These are phyloP conservation scores for Dysphania ambrosioides DNA, from an alignment of 148 eudicot genomes.

Conservation along the genomic window DNA sequence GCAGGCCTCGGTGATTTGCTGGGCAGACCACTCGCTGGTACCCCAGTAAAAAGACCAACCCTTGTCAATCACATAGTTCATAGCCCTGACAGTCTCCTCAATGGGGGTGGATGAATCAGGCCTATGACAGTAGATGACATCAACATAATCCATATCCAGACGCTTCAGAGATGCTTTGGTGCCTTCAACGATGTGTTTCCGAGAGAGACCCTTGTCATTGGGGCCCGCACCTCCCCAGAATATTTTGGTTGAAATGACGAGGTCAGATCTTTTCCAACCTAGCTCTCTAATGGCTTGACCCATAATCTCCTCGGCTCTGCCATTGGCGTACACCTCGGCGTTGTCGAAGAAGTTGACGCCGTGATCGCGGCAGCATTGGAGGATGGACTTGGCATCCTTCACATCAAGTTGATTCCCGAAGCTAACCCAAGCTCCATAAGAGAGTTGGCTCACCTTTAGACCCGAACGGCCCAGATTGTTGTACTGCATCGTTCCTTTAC, in stretches of 20 bases:
- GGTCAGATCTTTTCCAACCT: constrained; percentile 88
- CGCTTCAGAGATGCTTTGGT: constrained; percentile 70
- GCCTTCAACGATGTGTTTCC: constrained; percentile 85
- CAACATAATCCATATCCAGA: constrained; percentile 85
- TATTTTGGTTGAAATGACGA: constrained; percentile 87
- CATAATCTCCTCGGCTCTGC: constrained; percentile 97
- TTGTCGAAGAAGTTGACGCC: constrained; percentile 98
- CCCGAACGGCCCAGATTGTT: constrained; percentile 84
- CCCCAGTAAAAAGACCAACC: constrained; percentile 99
- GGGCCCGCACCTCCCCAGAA: constrained; percentile 98
- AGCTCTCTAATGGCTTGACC: constrained; percentile 88
- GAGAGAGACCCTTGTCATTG: constrained; percentile 76
- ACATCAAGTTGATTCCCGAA: constrained; percentile 96
- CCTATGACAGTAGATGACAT: constrained; percentile 76
- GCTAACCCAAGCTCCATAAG: constrained; percentile 93
- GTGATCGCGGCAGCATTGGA: constrained; percentile 73
- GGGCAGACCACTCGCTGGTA: constrained; percentile 98
- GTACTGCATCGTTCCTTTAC: constrained; percentile 84
- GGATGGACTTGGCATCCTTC: constrained; percentile 72
- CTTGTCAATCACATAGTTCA: constrained; percentile 87
- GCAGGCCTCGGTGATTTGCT: constrained; percentile 98
- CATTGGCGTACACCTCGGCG: constrained; percentile 94
- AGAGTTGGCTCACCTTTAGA: constrained; percentile 81
- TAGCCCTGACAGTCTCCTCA: constrained; percentile 97
- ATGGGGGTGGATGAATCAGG: constrained; percentile 78